Conservation (phyloP, 1,284 basidiomycete genomes). For the Retiboletus flavoniger region DNA sequence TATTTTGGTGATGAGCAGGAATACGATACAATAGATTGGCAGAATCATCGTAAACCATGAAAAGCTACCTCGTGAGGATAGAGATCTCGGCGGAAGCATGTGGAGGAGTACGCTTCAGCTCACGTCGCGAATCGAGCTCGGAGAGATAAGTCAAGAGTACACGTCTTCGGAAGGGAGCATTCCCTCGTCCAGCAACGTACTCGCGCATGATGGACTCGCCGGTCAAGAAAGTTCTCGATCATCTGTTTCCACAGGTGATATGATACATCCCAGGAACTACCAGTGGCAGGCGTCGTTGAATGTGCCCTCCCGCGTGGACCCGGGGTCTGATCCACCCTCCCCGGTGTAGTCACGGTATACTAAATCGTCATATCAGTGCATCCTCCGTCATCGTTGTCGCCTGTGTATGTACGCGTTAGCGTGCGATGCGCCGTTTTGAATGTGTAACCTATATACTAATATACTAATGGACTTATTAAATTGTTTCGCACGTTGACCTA, state of each 20-base stretch:
- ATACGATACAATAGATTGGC: constrained; percentile 12
- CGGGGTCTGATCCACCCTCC: neutral
- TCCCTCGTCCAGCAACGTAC: neutral
- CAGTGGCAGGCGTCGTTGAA: neutral
- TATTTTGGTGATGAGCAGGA: neutral
- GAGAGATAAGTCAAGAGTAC: neutral
- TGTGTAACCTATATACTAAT: neutral
- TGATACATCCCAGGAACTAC: neutral
- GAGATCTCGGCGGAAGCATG: neutral
- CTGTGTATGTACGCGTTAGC: neutral
- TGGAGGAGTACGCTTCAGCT: neutral
- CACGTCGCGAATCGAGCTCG: neutral
- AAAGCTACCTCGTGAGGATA: constrained; percentile 2
- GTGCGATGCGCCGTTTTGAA: neutral
- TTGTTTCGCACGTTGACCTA: neutral
- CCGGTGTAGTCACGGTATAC: neutral
- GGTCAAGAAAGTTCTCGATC: neutral
- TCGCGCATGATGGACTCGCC: neutral
- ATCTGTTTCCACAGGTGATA: neutral
- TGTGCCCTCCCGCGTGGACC: neutral
- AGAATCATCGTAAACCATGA: constrained; percentile 16
- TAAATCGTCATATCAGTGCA: neutral
- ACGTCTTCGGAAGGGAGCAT: neutral
- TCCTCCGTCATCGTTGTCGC: neutral
- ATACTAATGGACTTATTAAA: neutral